These are phyloP conservation scores for Pontederia paniculata DNA, from an alignment of 176 grass and related monocot species.

Conservation along the genomic window DNA sequence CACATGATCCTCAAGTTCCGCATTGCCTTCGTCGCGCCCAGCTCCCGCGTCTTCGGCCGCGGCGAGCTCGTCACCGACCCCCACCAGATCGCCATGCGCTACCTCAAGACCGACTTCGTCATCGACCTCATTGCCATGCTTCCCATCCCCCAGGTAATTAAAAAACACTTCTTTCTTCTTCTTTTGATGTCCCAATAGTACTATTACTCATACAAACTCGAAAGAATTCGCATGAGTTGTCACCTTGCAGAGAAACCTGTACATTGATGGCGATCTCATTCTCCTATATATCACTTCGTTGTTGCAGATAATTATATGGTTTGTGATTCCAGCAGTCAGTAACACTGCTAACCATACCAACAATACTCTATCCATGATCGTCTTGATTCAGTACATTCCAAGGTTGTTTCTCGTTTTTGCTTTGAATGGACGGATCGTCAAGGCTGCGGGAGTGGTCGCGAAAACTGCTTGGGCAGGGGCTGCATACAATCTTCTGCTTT, in stretches of 20 bases:
- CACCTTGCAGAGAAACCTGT: too few relatives aligned
- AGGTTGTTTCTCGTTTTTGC: constrained; percentile 66
- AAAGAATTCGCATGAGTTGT: too few relatives aligned
- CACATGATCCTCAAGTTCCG: constrained; percentile 88
- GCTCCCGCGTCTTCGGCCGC: constrained; percentile 59
- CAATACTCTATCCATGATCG: constrained; percentile 71
- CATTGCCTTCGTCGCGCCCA: constrained; percentile 71
- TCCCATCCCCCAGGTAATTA: constrained; percentile 66
- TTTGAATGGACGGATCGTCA: constrained; percentile 69
- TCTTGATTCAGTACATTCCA: constrained; percentile 79
- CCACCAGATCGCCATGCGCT: constrained; percentile 66
- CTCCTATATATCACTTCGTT: too few relatives aligned
- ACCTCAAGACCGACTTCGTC: constrained; percentile 88
- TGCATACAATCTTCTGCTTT: constrained; percentile 79
- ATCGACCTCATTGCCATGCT: constrained; percentile 81
- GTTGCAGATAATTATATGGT: constrained; percentile 71
- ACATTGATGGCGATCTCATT: neutral
- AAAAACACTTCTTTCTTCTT: neutral
- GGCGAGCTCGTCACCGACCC: constrained; percentile 80
- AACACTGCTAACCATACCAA: constrained; percentile 53
- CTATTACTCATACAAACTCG: too few relatives aligned
- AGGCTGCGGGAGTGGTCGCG: constrained; percentile 60
- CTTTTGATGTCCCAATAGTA: too few relatives aligned
- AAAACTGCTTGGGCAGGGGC: constrained; percentile 71
- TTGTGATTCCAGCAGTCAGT: constrained; percentile 60